Conservation (phyloP, 2,329 filamentous ascomycete species). For the Nannizziopsis arthrosporioides region DNA sequence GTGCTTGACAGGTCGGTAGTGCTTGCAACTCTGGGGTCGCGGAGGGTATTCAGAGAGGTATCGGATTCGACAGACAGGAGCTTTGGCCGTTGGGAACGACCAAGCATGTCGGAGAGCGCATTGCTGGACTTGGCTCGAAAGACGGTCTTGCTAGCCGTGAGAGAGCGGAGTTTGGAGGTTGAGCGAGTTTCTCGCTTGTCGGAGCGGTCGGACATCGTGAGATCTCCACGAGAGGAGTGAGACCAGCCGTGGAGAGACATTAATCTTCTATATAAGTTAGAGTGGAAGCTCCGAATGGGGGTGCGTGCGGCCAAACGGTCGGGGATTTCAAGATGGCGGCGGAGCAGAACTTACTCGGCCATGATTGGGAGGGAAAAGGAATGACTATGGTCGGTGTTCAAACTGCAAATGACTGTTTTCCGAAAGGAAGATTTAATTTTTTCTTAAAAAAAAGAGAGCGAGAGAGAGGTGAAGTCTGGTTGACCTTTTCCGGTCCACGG, state of each 20-base stretch:
- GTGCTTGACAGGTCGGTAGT: constrained; percentile 28
- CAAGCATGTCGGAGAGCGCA: constrained; percentile 28
- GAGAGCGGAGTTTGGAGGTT: constrained; percentile 15
- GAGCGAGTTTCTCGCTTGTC: constrained; percentile 18
- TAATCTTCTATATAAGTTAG: constrained; percentile 11
- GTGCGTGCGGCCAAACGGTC: neutral
- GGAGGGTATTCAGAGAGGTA: constrained; percentile 37
- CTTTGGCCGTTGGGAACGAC: constrained; percentile 19
- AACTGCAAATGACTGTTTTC: neutral
- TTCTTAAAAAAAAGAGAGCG: neutral
- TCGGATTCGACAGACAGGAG: constrained; percentile 20
- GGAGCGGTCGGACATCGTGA: constrained; percentile 8
- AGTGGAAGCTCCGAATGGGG: neutral
- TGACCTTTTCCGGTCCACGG: constrained; percentile 7
- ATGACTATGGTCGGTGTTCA: constrained; percentile 1
- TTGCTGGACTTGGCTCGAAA: constrained; percentile 37
- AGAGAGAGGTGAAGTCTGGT: neutral
- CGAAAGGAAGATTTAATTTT: too few species aligned
- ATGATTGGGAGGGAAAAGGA: constrained; percentile 11
- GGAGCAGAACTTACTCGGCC: constrained; percentile 12
- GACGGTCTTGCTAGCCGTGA: constrained; percentile 29
- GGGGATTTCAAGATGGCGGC: neutral
- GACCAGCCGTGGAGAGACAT: constrained; percentile 15
- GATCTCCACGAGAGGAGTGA: constrained; percentile 8
- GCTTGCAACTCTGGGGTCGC: constrained; percentile 32